Evolutionary conservation across 352 stramenopile genomes (phyloP).

Genomic region (Phytophthora uliginosa): DNA sequence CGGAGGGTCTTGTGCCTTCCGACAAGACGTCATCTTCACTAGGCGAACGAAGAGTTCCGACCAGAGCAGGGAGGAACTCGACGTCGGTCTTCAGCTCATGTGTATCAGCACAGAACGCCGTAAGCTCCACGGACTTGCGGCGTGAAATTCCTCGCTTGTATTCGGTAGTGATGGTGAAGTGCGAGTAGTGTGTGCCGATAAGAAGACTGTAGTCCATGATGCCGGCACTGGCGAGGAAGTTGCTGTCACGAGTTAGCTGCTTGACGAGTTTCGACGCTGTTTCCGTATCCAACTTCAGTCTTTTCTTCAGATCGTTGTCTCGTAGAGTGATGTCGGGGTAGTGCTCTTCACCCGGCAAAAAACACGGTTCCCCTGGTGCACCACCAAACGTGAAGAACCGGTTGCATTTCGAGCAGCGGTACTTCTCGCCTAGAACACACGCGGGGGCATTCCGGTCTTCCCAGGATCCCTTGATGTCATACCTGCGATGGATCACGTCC

Average conservation of each 20-base stretch:
- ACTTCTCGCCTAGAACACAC: conserved; percentile 80
- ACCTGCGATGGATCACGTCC: conserved; percentile 88
- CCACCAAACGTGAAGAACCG: conserved; percentile 84
- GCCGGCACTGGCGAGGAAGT: conserved; percentile 83
- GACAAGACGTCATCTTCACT: conserved; percentile 33
- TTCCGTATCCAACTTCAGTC: conserved; percentile 71
- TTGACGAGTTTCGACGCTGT: conserved; percentile 72
- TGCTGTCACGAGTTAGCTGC: conserved; percentile 85
- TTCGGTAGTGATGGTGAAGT: conserved; percentile 79
- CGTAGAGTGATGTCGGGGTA: conserved; percentile 85
- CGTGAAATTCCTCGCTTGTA: conserved; percentile 38
- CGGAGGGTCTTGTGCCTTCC: conserved; percentile 36
- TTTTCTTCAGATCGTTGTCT: conserved; percentile 91
- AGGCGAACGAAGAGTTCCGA: conserved; percentile 33
- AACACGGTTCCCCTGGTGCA: conserved; percentile 50
- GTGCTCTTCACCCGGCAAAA: conserved; percentile 73
- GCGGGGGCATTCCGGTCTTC: conserved; percentile 86
- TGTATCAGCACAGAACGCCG: conserved; percentile 32
- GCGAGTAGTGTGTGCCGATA: conserved; percentile 87
- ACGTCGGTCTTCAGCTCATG: conserved; percentile 32
- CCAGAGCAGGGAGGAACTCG: conserved; percentile 57
- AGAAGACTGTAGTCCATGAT: conserved; percentile 95
- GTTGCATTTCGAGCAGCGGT: conserved; percentile 89
- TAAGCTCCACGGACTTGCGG: conserved; percentile 45
- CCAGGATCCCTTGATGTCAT: conserved; percentile 95